Base-by-base conservation (phyloP, 2,329 filamentous ascomycete species). In the Cercospora janseana region DNA sequence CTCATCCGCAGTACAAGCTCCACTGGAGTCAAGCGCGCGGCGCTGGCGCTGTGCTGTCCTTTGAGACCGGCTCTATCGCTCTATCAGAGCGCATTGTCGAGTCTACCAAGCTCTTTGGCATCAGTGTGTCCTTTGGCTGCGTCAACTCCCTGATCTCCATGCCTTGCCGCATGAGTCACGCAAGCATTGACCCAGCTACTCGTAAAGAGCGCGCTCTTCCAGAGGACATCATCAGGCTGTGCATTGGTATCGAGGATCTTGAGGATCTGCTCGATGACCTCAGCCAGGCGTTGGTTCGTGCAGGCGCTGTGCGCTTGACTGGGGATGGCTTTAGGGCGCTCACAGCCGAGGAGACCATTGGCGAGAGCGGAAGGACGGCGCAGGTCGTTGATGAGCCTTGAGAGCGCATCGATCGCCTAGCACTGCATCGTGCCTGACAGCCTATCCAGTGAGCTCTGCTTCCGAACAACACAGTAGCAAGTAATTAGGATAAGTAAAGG, bases 131-230 rank as follows among this genome's bases (percentile, higher is more conserved):
- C 66, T 98, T 98, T 68, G 93, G 93, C 40, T 97, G 93, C 69
- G 93, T 98, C 59, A 98, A 98, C 75, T 95, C 88, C 68, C 75
- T 98, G 69, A 98, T 98, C 71, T 96, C 91, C 74, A 96, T 98
- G 92, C 92, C 93, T 6, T 98, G 93, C 74, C 90, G 92, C 65
- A 98, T 98, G 94, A 97, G 92, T 72, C 93, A 98, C 72, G 93
- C 93, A 29, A 95, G 89, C 67, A 98, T 98, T 65, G 93, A 97
- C 67, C 88, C 90, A 52, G 95, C 95, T 75, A 97, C 91, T 45
- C 79, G 93, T 60, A 78, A 82, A 63, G 90, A 95, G 73, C 81
- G 91, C 57, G 85, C 92, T 58, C 87, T 98, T 83, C 93, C 93
- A 8, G 93, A 98, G 72, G 93, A 98, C 69, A 86, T 98, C 54